Evolutionary conservation across 805 yeast species (phyloP).

Genomic region (Ogataea ramenticola): DNA sequence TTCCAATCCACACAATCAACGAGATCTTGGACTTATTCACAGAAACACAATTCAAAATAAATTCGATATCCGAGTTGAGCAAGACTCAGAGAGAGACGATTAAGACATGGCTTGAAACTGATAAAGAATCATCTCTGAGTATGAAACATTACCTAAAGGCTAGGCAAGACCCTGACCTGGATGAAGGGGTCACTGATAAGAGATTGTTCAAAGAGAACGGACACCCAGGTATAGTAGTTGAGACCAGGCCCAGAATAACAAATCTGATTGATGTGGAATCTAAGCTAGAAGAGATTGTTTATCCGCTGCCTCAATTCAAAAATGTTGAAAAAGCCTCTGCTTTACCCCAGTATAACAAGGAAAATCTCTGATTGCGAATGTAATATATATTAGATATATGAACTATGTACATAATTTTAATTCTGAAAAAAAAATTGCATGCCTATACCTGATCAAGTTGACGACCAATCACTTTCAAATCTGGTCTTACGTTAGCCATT

Average conservation of each 20-base stretch:
- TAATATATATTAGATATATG: background rate
- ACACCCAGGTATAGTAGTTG: conserved; percentile 27
- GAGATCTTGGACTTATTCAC: conserved; percentile 23
- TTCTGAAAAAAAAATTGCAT: background rate
- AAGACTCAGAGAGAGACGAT: conserved; percentile 17
- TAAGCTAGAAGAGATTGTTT: conserved; percentile 15
- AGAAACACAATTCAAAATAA: no score
- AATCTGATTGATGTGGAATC: conserved; percentile 29
- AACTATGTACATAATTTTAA: background rate
- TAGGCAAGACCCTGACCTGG: conserved; percentile 15
- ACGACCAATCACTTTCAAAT: conserved; percentile 63
- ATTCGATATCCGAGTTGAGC: conserved; percentile 7
- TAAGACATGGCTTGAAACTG: conserved; percentile 22
- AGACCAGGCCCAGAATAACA: conserved; percentile 34
- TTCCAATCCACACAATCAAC: conserved; percentile 44
- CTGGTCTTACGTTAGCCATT: conserved; percentile 43
- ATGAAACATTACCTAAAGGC: conserved; percentile 25
- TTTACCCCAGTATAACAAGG: conserved; percentile 33
- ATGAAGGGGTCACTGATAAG: conserved; percentile 22
- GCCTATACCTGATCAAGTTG: conserved; percentile 53
- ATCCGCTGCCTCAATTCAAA: conserved; percentile 48
- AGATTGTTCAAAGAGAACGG: conserved; percentile 25
- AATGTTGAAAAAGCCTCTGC: conserved; percentile 58
- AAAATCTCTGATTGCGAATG: conserved; percentile 7
- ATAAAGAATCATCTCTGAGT: conserved; percentile 23